phyloP scores from a whole-genome alignment of 495 filamentous ascomycete species.

The Penicillium herquei region DNA sequence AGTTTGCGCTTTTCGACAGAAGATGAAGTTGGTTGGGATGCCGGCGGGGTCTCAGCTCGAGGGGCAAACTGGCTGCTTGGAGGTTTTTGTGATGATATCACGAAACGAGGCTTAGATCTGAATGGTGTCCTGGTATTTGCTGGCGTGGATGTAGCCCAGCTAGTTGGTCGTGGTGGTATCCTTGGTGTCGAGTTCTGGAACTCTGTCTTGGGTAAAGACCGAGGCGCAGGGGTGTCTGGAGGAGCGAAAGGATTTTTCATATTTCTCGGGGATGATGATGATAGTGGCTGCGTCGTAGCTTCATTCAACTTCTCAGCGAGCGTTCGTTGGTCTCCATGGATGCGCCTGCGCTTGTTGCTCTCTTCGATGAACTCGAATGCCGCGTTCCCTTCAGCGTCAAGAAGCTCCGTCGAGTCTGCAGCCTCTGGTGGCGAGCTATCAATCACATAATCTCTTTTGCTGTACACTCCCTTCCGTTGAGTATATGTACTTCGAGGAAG shows the following conservation, averaged over 20 bases:
- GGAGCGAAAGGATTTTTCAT: not conserved
- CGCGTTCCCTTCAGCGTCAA: conserved; percentile 28
- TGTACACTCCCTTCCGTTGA: not conserved
- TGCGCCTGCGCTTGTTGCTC: conserved; percentile 30
- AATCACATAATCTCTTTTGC: conserved; percentile 13
- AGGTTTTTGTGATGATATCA: conserved; percentile 20
- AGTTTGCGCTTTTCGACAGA: conserved; percentile 29
- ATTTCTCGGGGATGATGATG: conserved; percentile 20
- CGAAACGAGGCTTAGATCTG: conserved; percentile 28
- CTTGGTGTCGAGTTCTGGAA: not conserved
- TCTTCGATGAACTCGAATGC: conserved; percentile 26
- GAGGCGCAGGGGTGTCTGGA: conserved; percentile 5
- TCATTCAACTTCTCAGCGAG: conserved; percentile 1
- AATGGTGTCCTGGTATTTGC: conserved; percentile 23
- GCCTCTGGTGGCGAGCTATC: conserved; percentile 22
- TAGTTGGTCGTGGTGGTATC: conserved; percentile 3
- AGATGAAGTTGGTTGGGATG: conserved; percentile 13
- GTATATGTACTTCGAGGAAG: not conserved
- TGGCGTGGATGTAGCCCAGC: conserved; percentile 16
- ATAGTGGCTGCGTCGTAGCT: conserved; percentile 9
- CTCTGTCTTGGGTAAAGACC: not conserved
- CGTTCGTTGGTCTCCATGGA: not conserved
- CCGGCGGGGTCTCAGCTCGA: conserved; percentile 14
- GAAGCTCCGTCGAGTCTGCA: conserved; percentile 1
- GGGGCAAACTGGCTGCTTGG: conserved; percentile 19